Evolutionary conservation across 768 basidiomycete species (phyloP), one percentile per base, ranked within the genome.

Genomic region (Grammothele lineata): DNA sequence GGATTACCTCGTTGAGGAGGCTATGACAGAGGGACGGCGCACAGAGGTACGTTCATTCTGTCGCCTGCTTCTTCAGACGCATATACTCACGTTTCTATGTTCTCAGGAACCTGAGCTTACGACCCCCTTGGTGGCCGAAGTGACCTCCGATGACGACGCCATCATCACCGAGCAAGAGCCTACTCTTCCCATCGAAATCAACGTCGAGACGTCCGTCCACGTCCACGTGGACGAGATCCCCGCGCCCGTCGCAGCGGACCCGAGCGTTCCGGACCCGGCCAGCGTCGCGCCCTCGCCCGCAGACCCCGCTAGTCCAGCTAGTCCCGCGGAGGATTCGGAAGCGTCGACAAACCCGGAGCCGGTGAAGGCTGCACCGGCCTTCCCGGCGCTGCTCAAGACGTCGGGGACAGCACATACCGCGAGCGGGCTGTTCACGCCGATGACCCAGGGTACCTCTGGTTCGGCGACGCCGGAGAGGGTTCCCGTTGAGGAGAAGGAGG

Each of bases 221-320:
- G 40, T 52, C 10, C 27, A 36, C 19, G 21, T 12, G 4, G 7
- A 17, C 1, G 48, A 51, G 26, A 42, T 59, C 40, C 69, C 71
- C 9, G 69, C 72, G 63, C 73, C 73, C 17, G 54, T 74, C 35
- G 65, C 62, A 7, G 72, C 73, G 6, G 66, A 75, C 53, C 66
- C 69, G 22, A 59, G 56, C 24, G 65, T 70, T 12, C 63, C 66
- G 12, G 73, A 76, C 47, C 69, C 69, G 12, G 61, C 66, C 9
- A 61, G 62, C 42, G 38, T 53, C 14, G 23, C 49, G 8, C n/a
- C n/a, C n/a, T n/a, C n/a, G n/a, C n/a, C n/a, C n/a, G n/a, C n/a
- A n/a, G n/a, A n/a, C n/a, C n/a, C n/a, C n/a, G n/a, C n/a, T n/a
- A n/a, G n/a, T n/a, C n/a, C n/a, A n/a, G n/a, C n/a, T n/a, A n/a